Conservation (phyloP, 805 yeast species). For the Lachancea kluyveri region DNA sequence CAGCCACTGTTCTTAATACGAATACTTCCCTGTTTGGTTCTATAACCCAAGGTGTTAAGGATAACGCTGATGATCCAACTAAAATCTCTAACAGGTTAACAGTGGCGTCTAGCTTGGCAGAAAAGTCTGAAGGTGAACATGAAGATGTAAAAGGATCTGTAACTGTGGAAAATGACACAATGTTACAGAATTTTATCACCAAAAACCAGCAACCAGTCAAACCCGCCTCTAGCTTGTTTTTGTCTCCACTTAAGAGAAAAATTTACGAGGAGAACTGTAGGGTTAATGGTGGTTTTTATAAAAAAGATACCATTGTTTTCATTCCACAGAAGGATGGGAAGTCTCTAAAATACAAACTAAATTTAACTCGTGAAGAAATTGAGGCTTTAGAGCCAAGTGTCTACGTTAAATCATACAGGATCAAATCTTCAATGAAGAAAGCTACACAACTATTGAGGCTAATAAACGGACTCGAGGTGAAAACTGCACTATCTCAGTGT, state of each 20-base stretch:
- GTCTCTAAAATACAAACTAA: constrained; percentile 48
- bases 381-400: constrained; percentile 82
- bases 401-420: constrained; percentile 72
- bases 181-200: constrained; percentile 44
- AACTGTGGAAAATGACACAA: constrained; percentile 30
- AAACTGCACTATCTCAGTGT: constrained; percentile 83
- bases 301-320: constrained; percentile 48
- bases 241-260: constrained; percentile 66
- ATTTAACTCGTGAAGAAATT: constrained; percentile 57
- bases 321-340: constrained; percentile 20
- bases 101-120: constrained; percentile 12
- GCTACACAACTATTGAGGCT: constrained; percentile 75
- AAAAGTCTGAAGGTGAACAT: constrained; percentile 16
- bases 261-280: constrained; percentile 58
- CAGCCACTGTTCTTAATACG: neutral
- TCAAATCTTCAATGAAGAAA: constrained; percentile 85
- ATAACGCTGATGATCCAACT: constrained; percentile 14
- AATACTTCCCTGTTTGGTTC: constrained; percentile 18
- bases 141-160: constrained; percentile 20
- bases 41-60: constrained; percentile 17
- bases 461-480: constrained; percentile 62
- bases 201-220: constrained; percentile 38
- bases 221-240: constrained; percentile 46
- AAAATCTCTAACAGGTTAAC: constrained; percentile 21
- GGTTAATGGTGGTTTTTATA: constrained; percentile 61